A percentile compares a stretch with the other conserved stretches of the same genome.
Conservation (phyloP, 176 grass and related monocot species). For the Puya raimondii region DNA sequence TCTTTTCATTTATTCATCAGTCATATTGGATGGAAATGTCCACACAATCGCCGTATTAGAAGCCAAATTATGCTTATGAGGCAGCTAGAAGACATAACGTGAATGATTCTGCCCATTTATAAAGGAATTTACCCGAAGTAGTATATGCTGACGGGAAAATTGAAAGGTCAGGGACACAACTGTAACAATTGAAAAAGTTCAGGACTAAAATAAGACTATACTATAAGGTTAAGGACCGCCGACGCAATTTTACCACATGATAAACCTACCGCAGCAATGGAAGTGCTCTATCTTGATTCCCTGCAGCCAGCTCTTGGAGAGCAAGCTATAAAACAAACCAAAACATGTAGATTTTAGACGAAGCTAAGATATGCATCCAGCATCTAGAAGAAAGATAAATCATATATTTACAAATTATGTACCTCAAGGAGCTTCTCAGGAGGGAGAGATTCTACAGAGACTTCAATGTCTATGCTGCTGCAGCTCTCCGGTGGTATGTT, state of each 20-base stretch:
- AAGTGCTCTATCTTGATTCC: conserved; percentile 7
- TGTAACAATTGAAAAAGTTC: too few relatives aligned
- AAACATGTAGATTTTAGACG: background rate
- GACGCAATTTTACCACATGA: background rate
- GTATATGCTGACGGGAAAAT: too few relatives aligned
- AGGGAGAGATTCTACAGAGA: conserved; percentile 23
- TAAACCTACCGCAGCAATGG: conserved; percentile 6
- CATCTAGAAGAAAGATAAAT: background rate
- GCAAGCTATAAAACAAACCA: conserved; percentile 23
- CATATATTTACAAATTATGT: background rate
- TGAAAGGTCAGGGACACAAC: too few relatives aligned
- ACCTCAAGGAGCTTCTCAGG: conserved; percentile 27
- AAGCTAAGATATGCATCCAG: background rate
- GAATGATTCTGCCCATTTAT: too few relatives aligned
- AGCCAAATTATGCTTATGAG: too few relatives aligned
- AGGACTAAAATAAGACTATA: background rate
- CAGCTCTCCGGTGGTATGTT: background rate
- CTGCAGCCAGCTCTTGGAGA: conserved; percentile 22
- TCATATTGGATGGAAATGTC: too few relatives aligned
- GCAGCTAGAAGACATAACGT: too few relatives aligned
- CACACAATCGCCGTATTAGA: too few relatives aligned
- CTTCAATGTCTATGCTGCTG: background rate
- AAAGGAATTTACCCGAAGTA: too few relatives aligned
- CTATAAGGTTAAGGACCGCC: background rate
- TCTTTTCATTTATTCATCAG: too few relatives aligned